Conservation (phyloP, 306 rosid genomes). For the Vigna mungo region DNA sequence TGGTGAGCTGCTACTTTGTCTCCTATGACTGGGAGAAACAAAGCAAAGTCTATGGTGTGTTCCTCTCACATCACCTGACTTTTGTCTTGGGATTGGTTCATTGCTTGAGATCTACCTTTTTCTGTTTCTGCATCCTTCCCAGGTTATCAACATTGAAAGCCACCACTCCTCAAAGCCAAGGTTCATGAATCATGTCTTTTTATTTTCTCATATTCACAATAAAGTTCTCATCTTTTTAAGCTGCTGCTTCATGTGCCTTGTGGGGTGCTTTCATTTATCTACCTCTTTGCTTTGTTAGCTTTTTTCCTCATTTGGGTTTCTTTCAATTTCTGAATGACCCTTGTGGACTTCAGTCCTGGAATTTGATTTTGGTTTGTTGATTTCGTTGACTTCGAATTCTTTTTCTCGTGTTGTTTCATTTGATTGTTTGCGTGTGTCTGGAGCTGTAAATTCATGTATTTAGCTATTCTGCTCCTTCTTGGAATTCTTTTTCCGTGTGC, state of each 20-base stretch:
- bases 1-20: not conserved
- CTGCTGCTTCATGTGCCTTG: constrained; percentile 31
- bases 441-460: not conserved
- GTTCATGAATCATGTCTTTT: not conserved
- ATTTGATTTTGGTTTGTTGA: constrained; percentile 14
- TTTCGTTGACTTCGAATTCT: not conserved
- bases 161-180: not conserved
- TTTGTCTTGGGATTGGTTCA: constrained; percentile 43
- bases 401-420: constrained; percentile 8
- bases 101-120: constrained; percentile 57
- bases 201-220: not conserved
- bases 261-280: constrained; percentile 33
- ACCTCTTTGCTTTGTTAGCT: not conserved
- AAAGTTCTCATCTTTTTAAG: constrained; percentile 5
- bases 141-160: not conserved
- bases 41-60: constrained; percentile 41
- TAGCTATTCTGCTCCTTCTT: not conserved
- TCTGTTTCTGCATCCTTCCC: constrained; percentile 40
- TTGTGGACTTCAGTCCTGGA: constrained; percentile 5
- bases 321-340: constrained; percentile 3
- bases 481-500: constrained; percentile 12
- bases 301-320: constrained; percentile 17
- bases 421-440: not conserved
- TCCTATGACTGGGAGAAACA: not conserved
- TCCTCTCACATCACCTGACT: constrained; percentile 52